Evolutionary conservation across 176 grass and related monocot species (phyloP), one percentile per base, ranked within the genome.

Genomic region (Luzula sylvatica): DNA sequence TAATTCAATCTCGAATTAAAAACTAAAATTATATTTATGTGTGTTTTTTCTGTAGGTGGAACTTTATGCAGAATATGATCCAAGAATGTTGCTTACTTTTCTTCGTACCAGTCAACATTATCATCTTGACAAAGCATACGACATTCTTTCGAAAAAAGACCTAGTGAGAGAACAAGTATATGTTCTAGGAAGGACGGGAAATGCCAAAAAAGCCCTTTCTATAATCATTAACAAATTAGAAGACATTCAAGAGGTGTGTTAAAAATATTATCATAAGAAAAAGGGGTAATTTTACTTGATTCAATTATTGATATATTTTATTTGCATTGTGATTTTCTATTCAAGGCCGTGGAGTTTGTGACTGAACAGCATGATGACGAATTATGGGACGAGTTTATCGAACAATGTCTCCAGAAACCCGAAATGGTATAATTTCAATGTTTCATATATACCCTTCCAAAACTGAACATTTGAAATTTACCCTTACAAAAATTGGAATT

Each of bases 261-360:
- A 42, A 52, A 52, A 42, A 64, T 66, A 66, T 54, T n/a, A n/a
- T n/a, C 3, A 38, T 19, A 48, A 43, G 46, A 56, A 35, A 35
- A 35, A 35, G 9, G 9, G 5, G 7, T 50, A 15, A 32, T 12
- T 46, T 8, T 61, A 32, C 8, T 71, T 32, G 45, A 16, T 59
- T 67, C 55, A 18, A 6, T 30, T 63, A 47, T 25, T 25, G n/a
- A 11, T 43, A 19, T 18, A 41, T 14, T 51, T 38, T 25, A 55
- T 14, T 6, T 14, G 30, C 3, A 25, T 76, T n/a, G n/a, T n/a
- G 15, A 62, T 46, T 62, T 62, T 64, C 26, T 35, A 30, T 23
- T 76, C 61, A 72, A 98, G 92, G 92, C 92, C 15, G 92, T 98
- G 57, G 92, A 98, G 66, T 98, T 90, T 77, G 85, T 98, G 47